phyloP scores from a whole-genome alignment of 2,329 filamentous ascomycete species.

The Neonectria coccinea region DNA sequence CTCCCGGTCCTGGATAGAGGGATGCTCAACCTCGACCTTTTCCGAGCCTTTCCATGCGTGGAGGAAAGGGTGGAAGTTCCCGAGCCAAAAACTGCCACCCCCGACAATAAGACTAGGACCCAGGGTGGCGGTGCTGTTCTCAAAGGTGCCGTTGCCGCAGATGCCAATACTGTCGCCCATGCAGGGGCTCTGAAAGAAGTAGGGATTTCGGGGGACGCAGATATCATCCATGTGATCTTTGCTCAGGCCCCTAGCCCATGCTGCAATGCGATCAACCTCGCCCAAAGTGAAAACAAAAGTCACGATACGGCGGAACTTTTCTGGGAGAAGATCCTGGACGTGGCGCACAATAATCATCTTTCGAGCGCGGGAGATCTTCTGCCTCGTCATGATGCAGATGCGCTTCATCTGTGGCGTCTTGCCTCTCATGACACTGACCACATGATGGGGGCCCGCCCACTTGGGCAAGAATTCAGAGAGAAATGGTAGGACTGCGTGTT shows the following conservation, averaged over 20 bases:
- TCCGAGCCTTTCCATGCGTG: constrained; percentile 48
- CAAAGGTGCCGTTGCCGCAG: constrained; percentile 43
- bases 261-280: constrained; percentile 50
- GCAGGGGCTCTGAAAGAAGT: constrained; percentile 55
- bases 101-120: constrained; percentile 55
- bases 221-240: constrained; percentile 55
- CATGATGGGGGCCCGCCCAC: constrained; percentile 56
- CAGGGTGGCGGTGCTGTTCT: constrained; percentile 56
- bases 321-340: constrained; percentile 56
- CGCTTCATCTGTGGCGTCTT: constrained; percentile 50
- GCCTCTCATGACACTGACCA: constrained; percentile 54
- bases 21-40: constrained; percentile 53
- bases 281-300: constrained; percentile 56
- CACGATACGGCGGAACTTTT: constrained; percentile 45
- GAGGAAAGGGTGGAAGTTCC: constrained; percentile 59
- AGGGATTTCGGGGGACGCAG: constrained; percentile 56
- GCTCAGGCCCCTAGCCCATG: constrained; percentile 56
- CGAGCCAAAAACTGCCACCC: constrained; percentile 56
- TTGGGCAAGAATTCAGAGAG: constrained; percentile 56
- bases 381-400: constrained; percentile 56
- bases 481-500: constrained; percentile 58
- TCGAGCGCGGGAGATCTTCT: constrained; percentile 50
- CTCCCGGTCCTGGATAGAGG: constrained; percentile 55
- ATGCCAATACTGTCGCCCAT: constrained; percentile 61
- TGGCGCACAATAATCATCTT: constrained; percentile 55